Evolutionary conservation across 768 basidiomycete species (phyloP).

Genomic region (Lentinula aciculospora): DNA sequence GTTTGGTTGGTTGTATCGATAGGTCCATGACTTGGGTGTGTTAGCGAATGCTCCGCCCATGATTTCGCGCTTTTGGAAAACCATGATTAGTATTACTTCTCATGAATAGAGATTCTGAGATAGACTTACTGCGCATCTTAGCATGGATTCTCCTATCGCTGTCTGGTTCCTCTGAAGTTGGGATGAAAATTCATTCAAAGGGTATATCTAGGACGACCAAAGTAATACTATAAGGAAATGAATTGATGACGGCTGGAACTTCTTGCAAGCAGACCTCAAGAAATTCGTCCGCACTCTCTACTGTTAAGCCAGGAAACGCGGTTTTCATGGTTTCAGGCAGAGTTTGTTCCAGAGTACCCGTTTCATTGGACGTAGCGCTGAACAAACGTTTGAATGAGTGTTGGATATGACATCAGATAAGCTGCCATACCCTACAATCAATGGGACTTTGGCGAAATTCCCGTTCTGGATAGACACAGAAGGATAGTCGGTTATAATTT

Average conservation of each 20-base stretch:
- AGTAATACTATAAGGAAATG: background rate
- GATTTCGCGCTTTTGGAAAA: constrained; percentile 31
- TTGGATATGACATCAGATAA: background rate
- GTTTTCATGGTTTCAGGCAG: constrained; percentile 29
- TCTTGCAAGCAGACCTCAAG: constrained; percentile 17
- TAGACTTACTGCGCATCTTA: constrained; percentile 48
- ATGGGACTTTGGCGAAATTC: constrained; percentile 42
- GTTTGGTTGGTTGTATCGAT: constrained; percentile 55
- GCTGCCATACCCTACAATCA: constrained; percentile 51
- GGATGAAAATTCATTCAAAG: constrained; percentile 35
- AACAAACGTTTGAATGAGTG: background rate
- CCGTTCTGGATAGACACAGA: constrained; percentile 38
- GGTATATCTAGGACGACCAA: constrained; percentile 29
- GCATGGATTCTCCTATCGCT: constrained; percentile 41
- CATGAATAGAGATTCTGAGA: background rate
- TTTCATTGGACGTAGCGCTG: constrained; percentile 57
- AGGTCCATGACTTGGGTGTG: constrained; percentile 39
- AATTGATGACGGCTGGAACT: background rate
- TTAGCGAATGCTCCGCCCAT: constrained; percentile 36
- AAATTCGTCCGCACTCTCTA: constrained; percentile 29
- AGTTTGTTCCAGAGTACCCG: constrained; percentile 25
- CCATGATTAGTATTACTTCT: background rate
- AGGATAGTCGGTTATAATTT: constrained; percentile 42
- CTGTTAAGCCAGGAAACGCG: constrained; percentile 41
- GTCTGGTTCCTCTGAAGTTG: constrained; percentile 34